A percentile compares a stretch with the other conserved stretches of the same genome.
Evolutionary conservation across 768 basidiomycete genomes (phyloP).

Genomic region (Harrya chromipes): DNA sequence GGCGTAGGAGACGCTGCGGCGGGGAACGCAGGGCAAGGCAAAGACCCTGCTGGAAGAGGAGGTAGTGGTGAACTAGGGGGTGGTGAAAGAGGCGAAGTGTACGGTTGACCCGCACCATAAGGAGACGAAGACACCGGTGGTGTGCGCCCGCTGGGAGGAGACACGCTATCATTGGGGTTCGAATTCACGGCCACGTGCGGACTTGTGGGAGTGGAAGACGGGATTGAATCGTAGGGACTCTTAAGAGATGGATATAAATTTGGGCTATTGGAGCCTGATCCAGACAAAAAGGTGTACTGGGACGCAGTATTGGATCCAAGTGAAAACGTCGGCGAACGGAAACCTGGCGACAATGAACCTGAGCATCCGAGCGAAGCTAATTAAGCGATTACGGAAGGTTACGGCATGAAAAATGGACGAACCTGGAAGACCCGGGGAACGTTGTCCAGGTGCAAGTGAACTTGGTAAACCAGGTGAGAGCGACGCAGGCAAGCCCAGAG

Average conservation of each 20-base stretch:
- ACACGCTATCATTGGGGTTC: not conserved
- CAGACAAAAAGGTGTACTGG: constrained; percentile 21
- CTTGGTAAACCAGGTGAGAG: constrained; percentile 18
- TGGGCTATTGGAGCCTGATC: constrained; percentile 9
- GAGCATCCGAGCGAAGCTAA: not conserved
- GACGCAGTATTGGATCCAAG: not conserved
- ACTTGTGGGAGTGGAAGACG: constrained; percentile 1
- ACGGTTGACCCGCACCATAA: not conserved
- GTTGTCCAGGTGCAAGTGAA: constrained; percentile 18
- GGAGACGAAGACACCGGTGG: constrained; percentile 5
- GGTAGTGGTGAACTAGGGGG: constrained; percentile 24
- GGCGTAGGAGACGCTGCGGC: not conserved
- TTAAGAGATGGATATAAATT: not conserved
- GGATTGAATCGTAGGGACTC: constrained; percentile 1
- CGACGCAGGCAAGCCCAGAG: constrained; percentile 14
- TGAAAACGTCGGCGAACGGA: constrained; percentile 21
- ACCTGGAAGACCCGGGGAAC: constrained; percentile 26
- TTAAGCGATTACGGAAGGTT: constrained; percentile 6
- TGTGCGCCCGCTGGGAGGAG: constrained; percentile 7
- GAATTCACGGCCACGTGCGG: not conserved
- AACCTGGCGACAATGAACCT: constrained; percentile 20
- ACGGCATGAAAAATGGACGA: constrained; percentile 11
- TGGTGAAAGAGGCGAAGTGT: constrained; percentile 18
- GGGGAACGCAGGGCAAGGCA: constrained; percentile 15
- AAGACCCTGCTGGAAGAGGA: constrained; percentile 13